phyloP scores from a whole-genome alignment of 768 basidiomycete species.

The Tylopilus cervinicoccineus region DNA sequence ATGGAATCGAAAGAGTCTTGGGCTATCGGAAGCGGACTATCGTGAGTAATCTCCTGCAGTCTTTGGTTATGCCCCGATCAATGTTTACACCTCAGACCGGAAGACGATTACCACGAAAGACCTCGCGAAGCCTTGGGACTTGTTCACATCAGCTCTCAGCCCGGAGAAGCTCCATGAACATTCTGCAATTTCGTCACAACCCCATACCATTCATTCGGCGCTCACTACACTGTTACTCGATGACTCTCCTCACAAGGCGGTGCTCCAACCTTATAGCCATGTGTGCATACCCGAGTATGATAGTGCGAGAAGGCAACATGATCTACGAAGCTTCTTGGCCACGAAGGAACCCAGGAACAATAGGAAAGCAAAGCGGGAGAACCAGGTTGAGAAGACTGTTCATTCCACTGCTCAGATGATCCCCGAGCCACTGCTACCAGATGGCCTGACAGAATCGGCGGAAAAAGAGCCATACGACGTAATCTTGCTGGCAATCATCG shows the following conservation, averaged over 20 bases:
- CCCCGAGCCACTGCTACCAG: not conserved
- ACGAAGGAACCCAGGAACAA: slow-evolving; percentile 13
- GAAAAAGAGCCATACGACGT: slow-evolving; percentile 39
- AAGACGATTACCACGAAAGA: slow-evolving; percentile 63
- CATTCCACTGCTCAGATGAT: not conserved
- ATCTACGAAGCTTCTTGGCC: slow-evolving; percentile 30
- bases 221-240: slow-evolving; percentile 48
- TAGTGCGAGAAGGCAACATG: slow-evolving; percentile 37
- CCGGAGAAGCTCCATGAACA: not conserved
- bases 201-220: slow-evolving; percentile 35
- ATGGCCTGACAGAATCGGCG: not conserved
- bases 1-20: slow-evolving; percentile 80
- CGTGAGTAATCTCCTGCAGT: slow-evolving; percentile 44
- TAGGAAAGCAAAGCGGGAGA: slow-evolving; percentile 5
- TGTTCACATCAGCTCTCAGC: slow-evolving; percentile 23
- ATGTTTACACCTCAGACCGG: slow-evolving; percentile 5
- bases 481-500: slow-evolving; percentile 59
- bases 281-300: slow-evolving; percentile 72
- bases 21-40: slow-evolving; percentile 57
- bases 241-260: slow-evolving; percentile 52
- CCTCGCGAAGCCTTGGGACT: slow-evolving; percentile 63
- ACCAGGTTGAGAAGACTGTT: not conserved
- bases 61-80: not conserved
- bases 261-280: slow-evolving; percentile 78
- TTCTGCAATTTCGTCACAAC: slow-evolving; percentile 2